A percentile compares a stretch with the other conserved stretches of the same genome.
These are phyloP conservation scores for Penicillium sp. DNA, from an alignment of 2,329 filamentous ascomycete species.

Conservation along the genomic window DNA sequence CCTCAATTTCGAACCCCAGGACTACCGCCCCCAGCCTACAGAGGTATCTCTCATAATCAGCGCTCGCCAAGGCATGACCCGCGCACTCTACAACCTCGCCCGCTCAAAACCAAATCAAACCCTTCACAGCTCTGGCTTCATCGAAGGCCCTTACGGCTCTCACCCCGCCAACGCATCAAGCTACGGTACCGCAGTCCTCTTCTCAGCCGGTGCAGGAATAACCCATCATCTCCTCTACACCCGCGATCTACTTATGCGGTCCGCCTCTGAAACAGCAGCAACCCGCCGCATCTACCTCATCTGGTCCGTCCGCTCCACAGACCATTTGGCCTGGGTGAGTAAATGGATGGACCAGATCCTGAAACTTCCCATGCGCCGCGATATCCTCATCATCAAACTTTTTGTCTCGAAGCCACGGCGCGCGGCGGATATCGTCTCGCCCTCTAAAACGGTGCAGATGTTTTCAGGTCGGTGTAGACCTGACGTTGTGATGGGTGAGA, in stretches of 20 bases:
- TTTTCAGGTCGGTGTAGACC: slow-evolving; percentile 60
- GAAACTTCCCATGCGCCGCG: slow-evolving; percentile 57
- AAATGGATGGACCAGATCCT: slow-evolving; percentile 67
- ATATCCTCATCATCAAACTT: slow-evolving; percentile 61
- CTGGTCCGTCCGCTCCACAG: slow-evolving; percentile 62
- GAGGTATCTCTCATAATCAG: slow-evolving; percentile 59
- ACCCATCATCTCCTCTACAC: slow-evolving; percentile 65
- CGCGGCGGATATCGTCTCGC: slow-evolving; percentile 54
- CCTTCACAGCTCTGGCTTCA: slow-evolving; percentile 56
- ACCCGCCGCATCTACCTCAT: slow-evolving; percentile 62
- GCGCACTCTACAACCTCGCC: slow-evolving; percentile 59
- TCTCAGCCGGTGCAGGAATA: slow-evolving; percentile 66
- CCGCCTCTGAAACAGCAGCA: slow-evolving; percentile 53
- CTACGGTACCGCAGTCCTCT: slow-evolving; percentile 66
- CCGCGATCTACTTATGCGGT: slow-evolving; percentile 57
- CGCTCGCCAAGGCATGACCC: slow-evolving; percentile 64
- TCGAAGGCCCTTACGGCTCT: slow-evolving; percentile 65
- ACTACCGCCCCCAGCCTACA: slow-evolving; percentile 23
- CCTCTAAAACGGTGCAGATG: slow-evolving; percentile 62
- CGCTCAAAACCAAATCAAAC: slow-evolving; percentile 49
- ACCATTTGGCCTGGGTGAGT: slow-evolving; percentile 64
- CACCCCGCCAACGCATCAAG: slow-evolving; percentile 57
- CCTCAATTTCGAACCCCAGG: slow-evolving; percentile 24
- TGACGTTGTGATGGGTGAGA: slow-evolving; percentile 57
- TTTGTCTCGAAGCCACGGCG: slow-evolving; percentile 63